Conservation (phyloP, 129 eudicot species). For the Cynara cardunculus region DNA sequence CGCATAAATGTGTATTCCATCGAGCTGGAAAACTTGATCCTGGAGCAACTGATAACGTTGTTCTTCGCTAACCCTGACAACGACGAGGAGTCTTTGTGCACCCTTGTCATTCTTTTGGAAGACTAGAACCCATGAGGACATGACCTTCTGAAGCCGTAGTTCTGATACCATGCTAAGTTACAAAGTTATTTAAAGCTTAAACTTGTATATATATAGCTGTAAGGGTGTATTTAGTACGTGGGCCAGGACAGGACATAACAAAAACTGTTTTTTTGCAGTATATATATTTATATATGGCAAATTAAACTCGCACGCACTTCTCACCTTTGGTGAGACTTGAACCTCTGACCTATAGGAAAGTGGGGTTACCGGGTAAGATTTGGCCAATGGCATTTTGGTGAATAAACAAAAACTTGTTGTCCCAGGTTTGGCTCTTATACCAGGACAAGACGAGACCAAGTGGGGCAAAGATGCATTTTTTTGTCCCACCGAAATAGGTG, state of each 20-base stretch:
- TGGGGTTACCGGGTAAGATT: not conserved
- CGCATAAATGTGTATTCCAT: not conserved
- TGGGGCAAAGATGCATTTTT: too few relatives aligned
- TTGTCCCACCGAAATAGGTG: too few relatives aligned
- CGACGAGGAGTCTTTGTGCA: not conserved
- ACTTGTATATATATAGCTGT: not conserved
- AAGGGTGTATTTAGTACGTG: too few relatives aligned
- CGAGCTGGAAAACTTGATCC: not conserved
- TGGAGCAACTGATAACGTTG: not conserved
- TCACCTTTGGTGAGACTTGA: not conserved
- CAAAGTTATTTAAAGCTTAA: not conserved
- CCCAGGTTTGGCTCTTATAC: too few relatives aligned
- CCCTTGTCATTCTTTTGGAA: not conserved
- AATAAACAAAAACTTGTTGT: too few relatives aligned
- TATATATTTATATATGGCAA: not conserved
- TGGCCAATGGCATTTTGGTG: too few relatives aligned
- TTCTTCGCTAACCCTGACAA: not conserved
- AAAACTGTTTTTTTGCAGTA: too few relatives aligned
- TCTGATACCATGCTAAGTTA: not conserved
- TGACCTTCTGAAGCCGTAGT: not conserved
- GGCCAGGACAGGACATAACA: too few relatives aligned
- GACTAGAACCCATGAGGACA: not conserved
- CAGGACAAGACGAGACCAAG: too few relatives aligned
- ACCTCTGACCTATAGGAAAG: not conserved
- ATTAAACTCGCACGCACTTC: not conserved